Base-by-base conservation (phyloP, 164 flowering plant genomes). In the Tetracentron sinense region DNA sequence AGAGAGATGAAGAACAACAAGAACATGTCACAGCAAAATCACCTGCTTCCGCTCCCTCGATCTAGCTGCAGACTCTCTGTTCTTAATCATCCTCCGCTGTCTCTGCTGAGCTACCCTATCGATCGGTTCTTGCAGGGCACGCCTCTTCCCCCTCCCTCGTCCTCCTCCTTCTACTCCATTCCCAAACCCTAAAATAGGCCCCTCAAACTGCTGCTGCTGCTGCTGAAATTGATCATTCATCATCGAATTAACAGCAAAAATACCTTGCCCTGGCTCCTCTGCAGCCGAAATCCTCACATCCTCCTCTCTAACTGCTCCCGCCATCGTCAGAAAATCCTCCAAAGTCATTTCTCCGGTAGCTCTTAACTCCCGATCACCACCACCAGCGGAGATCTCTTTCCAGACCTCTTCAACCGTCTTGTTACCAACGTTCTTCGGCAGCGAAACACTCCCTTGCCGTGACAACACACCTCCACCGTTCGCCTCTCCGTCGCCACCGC, bases 31-130 rank as follows among this genome's bases (percentile, higher is more conserved):
- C 5, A 38, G 19, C 38, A 38, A 25, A 56, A 19, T 53, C 17
- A 84, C 92, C 90, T 85, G 88, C 61, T 88, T 88, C 63, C 94
- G 72, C 60, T 88, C 94, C 64, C 94, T 73, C 1, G 94, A 88
- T 74, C 94, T 63, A 0, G 94, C 90, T 1, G 94, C 94, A 16
- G 87, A 82, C 71, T 88, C 94, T 50, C 94, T 65, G 64, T 85
- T 88, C 79, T 88, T 88, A 31, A 88, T 88, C 94, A 85, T 85
- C 76, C 94, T 76, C 74, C 81, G 69, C 74, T 85, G 94, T 49
- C 87, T 74, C 82, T 88, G 89, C 75, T 80, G 83, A 10, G 85
- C 83, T 0, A 80, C 89, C 76, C 75, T 79, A 75, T 85, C 94
- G 42, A 85, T 42, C 6, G 78, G 74, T 63, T 81, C 88, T 70